phyloP scores from a whole-genome alignment of 306 rosid species.

The Rosa persica region DNA sequence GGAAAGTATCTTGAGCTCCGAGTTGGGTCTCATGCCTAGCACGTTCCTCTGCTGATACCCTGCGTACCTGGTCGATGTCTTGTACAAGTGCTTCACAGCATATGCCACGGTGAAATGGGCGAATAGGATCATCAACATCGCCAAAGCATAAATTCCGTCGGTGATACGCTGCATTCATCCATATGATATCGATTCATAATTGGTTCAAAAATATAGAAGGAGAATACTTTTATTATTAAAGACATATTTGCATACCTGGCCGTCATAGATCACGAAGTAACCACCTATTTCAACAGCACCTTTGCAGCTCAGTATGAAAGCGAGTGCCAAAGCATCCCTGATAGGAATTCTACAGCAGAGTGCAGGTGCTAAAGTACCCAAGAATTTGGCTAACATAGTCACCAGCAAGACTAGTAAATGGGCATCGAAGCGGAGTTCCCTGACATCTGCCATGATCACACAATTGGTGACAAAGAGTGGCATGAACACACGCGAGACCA shows the following conservation, averaged over 20 bases:
- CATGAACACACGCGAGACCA: constrained; percentile 38
- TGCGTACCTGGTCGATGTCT: constrained; percentile 58
- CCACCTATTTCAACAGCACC: constrained; percentile 58
- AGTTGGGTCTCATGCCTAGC: constrained; percentile 25
- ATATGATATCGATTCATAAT: not conserved
- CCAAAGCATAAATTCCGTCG: not conserved
- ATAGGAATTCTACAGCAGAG: constrained; percentile 55
- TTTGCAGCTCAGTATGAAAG: constrained; percentile 64
- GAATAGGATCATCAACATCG: not conserved
- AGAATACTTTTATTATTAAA: not conserved
- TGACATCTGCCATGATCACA: constrained; percentile 50
- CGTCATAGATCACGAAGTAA: constrained; percentile 40
- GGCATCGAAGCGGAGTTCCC: not conserved
- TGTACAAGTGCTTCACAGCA: constrained; percentile 49
- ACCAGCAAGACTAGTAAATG: constrained; percentile 28
- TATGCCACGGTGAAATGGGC: constrained; percentile 37
- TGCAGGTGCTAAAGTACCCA: constrained; percentile 54
- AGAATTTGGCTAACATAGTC: constrained; percentile 37
- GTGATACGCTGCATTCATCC: not conserved
- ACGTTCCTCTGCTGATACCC: constrained; percentile 52
- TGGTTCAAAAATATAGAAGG: not conserved
- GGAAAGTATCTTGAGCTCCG: constrained; percentile 52
- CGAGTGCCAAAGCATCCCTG: constrained; percentile 61
- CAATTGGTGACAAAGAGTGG: constrained; percentile 42
- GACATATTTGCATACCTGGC: constrained; percentile 14